phyloP scores from a whole-genome alignment of 495 filamentous ascomycete genomes.

The Lophiostoma macrostomum region DNA sequence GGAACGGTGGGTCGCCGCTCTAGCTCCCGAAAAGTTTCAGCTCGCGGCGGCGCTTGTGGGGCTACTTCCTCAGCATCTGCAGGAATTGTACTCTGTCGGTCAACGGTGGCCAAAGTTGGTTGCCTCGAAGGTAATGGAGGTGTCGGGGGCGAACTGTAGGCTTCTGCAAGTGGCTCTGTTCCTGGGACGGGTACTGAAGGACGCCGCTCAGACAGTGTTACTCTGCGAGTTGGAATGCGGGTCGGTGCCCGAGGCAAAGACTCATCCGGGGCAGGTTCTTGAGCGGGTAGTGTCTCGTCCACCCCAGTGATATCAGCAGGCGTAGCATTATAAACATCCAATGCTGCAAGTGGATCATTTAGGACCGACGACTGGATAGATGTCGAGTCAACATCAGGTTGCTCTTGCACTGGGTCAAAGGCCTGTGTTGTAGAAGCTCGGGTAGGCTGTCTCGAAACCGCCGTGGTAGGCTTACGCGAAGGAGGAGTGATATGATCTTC shows the following conservation, averaged over 20 bases:
- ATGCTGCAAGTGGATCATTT: constrained; percentile 1
- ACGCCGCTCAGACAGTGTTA: background rate
- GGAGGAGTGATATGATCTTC: too few relatives aligned
- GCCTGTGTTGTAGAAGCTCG: constrained; percentile 3
- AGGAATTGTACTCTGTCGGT: background rate
- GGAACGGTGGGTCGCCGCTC: constrained; percentile 1
- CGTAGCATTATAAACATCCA: constrained; percentile 4
- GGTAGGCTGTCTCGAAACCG: background rate
- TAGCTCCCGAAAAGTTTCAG: background rate
- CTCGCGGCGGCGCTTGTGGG: background rate
- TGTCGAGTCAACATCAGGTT: background rate
- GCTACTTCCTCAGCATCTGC: background rate
- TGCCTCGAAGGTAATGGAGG: background rate
- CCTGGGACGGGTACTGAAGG: background rate
- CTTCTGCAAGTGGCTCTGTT: background rate
- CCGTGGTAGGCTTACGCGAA: background rate
- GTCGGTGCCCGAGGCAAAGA: background rate
- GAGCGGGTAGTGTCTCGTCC: background rate
- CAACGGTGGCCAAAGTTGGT: background rate
- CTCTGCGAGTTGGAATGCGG: constrained; percentile 2
- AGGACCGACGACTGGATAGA: background rate
- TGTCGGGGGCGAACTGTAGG: background rate
- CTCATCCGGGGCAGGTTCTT: background rate
- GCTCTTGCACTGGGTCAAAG: background rate
- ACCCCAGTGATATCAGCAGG: background rate